Base-by-base conservation (phyloP, 352 stramenopile genomes). In the Thraustochytrium sp. region DNA sequence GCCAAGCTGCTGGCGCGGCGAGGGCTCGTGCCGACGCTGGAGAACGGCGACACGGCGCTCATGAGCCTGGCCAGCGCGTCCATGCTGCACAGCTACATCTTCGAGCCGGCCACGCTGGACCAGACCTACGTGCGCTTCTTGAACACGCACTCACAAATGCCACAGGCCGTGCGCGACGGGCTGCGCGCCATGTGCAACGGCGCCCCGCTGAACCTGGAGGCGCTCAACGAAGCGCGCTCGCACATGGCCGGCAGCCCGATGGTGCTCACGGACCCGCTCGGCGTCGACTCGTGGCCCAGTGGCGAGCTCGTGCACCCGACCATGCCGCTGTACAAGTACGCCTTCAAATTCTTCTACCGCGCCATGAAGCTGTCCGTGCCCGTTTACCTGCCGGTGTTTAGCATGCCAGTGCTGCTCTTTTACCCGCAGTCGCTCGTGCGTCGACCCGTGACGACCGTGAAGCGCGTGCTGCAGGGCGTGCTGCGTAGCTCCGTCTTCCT, bases 71-170 rank as follows among this genome's bases (percentile, higher is more conserved):
- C 68, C 18, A 80, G 68, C 31, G 68, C 68, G 18, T 80, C 68
- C n/a, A 80, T 80, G 68, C 68, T 80, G 23, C 68, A 80, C 68
- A 80, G 68, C 68, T 80, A 42, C 42, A 31, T 80, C 13, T 80
- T 80, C 36, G 4, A 18, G 23, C 38, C 46, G 18, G 53, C 3
- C 31, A 80, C 68, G 23, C 68, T 80, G 13, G 68, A 80, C 38
- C 42, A 40, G 18, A 40, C 68, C 13, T 80, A 80, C 40, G 31
- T 44, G 18, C 26, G 44, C 23, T 80, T 80, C 26, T 26, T 80
- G 11, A 75, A 11, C 51, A 46, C 29, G 21, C 68, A 80, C 16
- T 80, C 68, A 4, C 68, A 80, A 26, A 68, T 80, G 48, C 68
- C 68, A 21, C 4, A 16, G 4, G 0, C 38, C 4, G 68, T 64